Base-by-base conservation (phyloP, 192 early-diverging fungal species). In the Kickxella alabastrina region DNA sequence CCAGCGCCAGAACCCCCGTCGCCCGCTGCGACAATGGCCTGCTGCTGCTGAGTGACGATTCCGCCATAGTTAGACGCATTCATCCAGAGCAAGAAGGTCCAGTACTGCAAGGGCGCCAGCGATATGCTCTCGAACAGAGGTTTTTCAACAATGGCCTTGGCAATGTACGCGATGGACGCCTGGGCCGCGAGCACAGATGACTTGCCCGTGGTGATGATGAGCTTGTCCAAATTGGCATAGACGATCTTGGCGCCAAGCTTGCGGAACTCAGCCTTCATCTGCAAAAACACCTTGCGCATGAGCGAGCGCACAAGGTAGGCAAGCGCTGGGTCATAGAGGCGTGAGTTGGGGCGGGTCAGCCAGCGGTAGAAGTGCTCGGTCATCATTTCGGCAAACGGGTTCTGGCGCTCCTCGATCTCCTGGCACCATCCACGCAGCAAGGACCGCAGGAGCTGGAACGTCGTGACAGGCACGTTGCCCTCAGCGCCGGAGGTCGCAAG, bases 61-160 rank as follows among this genome's bases (percentile, higher is more conserved):
- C 66, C 73, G 13, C 90, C 93, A 63, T 82, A 92, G 68, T 98
- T 98, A 52, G 82, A 80, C 43, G 69, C 64, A 60, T 98, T 91
- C 89, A 93, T 92, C 96, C 96, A 98, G 31, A 95, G 34, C 50
- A 94, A 45, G 31, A 85, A 80, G 24, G 85, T 79, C 88, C 89
- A 98, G 50, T 84, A 90, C 50, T 82, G 68, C 23, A 77, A 67
- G n/a, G 81, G 74, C 9, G 80, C 67, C 48, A 98, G 41, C 43
- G 85, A 80, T 3, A 98, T 44, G 28, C 80, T 73, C 53, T 85
- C 81, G 66, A 95, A 93, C 10, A 92, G 57, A 8, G 83, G 85
- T 52, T 88, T 88, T 26, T 73, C 78, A 19, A 74, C 65, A 13
- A 95, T 78, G 4, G 85, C 83, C 17, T 83, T 79, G 22, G 83